Base-by-base conservation (phyloP, 2,329 filamentous ascomycete genomes). In the Rhinocladiella similis region DNA sequence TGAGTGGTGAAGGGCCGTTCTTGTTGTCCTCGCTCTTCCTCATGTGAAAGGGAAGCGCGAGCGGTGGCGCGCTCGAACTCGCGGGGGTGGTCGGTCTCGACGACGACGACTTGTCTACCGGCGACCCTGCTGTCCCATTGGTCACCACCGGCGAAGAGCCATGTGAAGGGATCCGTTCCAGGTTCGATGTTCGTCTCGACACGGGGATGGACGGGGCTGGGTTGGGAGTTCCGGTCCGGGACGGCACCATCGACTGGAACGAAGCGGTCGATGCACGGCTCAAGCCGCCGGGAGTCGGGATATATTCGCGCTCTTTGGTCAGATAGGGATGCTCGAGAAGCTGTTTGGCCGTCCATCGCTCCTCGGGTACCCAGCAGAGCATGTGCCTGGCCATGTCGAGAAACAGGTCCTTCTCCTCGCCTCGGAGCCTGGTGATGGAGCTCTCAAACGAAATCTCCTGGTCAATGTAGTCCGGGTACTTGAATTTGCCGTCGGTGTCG, bases 271-370 rank as follows among this genome's bases (percentile, higher is more conserved):
- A 62, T 4, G 59, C 56, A 29, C 59, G 54, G 33, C 56, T 59
- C 25, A 62, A 39, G 18, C 18, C 18, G 33, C 46, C 53, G 27
- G 59, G 56, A 4, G 56, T 59, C 5, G 53, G 50, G 29, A 51
- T 43, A 13, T 51, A 59, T 22, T 62, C 59, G 13, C 56, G 50
- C 25, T 62, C 60, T 29, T 62, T 63, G 3, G 61, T 63, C 59
- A 57, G 74, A 73, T 54, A 74, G 65, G 52, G 69, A 64, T 74
- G 68, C 2, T 72, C 64, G 27, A 70, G 66, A 27, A 74, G 50
- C 53, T 74, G 68, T 14, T 64, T 64, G 29, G 72, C 72, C 18
- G 68, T 73, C 46, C 67, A 69, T 36, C 72, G 68, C 50, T 73
- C 59, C 47, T 70, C 66, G 2, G 71, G 70, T 4, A 65, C 42